Percentiles rank a stretch among this genome's conserved stretches.
phyloP scores from a whole-genome alignment of 2,329 filamentous ascomycete genomes.

The Fusarium subglutinans region DNA sequence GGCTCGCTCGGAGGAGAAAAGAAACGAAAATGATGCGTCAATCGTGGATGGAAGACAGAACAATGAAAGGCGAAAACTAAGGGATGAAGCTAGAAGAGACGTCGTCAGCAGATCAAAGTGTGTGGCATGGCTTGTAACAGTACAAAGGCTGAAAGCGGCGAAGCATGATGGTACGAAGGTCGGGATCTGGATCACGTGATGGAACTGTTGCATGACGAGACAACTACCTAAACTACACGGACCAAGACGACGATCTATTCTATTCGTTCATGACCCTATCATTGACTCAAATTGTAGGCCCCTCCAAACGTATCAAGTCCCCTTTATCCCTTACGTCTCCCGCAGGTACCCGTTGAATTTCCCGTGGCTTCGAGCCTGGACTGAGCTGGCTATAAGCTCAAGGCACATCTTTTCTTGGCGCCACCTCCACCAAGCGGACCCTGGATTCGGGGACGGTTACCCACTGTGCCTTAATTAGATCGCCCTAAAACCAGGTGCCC shows the following conservation, averaged over 20 bases:
- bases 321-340: not conserved
- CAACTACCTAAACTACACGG: not conserved
- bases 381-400: constrained; percentile 11
- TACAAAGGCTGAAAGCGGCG: constrained; percentile 33
- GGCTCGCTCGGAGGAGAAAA: constrained; percentile 2
- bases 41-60: constrained; percentile 15
- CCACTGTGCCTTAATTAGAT: constrained; percentile 36
- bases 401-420: constrained; percentile 33
- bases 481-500: constrained; percentile 12
- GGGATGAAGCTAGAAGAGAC: constrained; percentile 31
- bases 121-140: constrained; percentile 15
- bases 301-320: not conserved
- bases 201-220: not conserved
- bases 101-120: constrained; percentile 30
- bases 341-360: not conserved
- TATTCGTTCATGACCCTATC: not conserved
- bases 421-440: constrained; percentile 37
- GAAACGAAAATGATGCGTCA: constrained; percentile 1
- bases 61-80: constrained; percentile 31
- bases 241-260: not conserved
- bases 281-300: not conserved
- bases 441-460: constrained; percentile 32
- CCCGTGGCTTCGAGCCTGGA: constrained; percentile 11
- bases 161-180: constrained; percentile 26
- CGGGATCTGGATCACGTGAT: constrained; percentile 31